Conservation (phyloP, 2,329 filamentous ascomycete species). For the Phyllosticta citribraziliensis region DNA sequence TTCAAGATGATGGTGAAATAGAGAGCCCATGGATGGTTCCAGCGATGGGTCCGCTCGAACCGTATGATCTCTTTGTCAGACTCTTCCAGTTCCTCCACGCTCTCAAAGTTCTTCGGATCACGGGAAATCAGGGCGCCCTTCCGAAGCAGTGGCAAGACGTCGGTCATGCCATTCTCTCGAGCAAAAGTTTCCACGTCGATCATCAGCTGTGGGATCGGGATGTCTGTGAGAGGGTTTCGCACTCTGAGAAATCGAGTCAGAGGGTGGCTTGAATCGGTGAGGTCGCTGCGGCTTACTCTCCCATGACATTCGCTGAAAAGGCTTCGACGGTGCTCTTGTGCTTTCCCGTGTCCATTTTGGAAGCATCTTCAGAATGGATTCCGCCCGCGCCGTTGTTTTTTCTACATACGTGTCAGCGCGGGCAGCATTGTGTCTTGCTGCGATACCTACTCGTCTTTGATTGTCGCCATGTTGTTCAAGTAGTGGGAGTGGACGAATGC, state of each 20-base stretch:
- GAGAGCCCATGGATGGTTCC: conserved; percentile 52
- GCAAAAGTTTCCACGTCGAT: conserved; percentile 52
- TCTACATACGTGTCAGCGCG: not conserved
- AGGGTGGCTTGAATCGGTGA: not conserved
- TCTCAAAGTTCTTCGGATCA: conserved; percentile 53
- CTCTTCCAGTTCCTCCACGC: conserved; percentile 50
- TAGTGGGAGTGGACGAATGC: not conserved
- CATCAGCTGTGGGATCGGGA: conserved; percentile 42
- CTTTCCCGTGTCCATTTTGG: not conserved
- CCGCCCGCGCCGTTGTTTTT: not conserved
- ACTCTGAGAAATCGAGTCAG: conserved; percentile 30
- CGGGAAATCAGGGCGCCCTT: conserved; percentile 68
- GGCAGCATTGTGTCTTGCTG: not conserved
- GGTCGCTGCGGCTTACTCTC: not conserved
- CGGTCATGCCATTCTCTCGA: conserved; percentile 45
- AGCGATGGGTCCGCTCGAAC: conserved; percentile 57
- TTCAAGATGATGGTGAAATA: conserved; percentile 59
- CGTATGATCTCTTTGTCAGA: conserved; percentile 50
- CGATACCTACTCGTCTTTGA: not conserved
- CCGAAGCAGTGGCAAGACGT: conserved; percentile 49
- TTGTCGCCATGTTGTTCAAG: not conserved
- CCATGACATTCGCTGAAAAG: not conserved
- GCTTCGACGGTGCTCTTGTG: not conserved
- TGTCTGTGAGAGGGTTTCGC: conserved; percentile 47
- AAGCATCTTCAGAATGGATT: not conserved